Percentiles rank a stretch among this genome's conserved stretches.
These are phyloP conservation scores for Cladobotryum protrusum DNA, from an alignment of 2,329 filamentous ascomycete species.

Conservation along the genomic window DNA sequence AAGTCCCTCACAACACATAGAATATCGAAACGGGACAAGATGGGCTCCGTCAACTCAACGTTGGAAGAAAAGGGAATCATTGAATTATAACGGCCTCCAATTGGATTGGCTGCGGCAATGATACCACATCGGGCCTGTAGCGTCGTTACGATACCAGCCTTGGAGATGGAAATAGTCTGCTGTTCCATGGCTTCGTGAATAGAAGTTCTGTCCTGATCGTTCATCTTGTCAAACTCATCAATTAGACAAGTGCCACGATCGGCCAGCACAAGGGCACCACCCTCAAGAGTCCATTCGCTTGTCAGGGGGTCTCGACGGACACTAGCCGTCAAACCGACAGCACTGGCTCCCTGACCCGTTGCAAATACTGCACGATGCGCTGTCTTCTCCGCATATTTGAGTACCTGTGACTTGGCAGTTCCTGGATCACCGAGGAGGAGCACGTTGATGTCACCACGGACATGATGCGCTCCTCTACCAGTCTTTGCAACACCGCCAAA, in stretches of 20 bases:
- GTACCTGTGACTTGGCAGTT: conserved; percentile 94
- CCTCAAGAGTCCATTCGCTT: conserved; percentile 95
- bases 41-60: conserved; percentile 93
- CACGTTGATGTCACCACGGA: conserved; percentile 97
- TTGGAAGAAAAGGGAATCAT: conserved; percentile 95
- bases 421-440: conserved; percentile 93
- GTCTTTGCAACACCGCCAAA: conserved; percentile 93
- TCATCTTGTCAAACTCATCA: conserved; percentile 99
- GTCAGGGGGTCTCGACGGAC: conserved; percentile 93
- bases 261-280: conserved; percentile 88
- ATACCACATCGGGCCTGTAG: conserved; percentile 94
- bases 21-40: conserved; percentile 96
- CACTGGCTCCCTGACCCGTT: conserved; percentile 93
- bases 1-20: conserved; percentile 93
- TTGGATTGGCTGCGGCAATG: conserved; percentile 93
- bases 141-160: conserved; percentile 96
- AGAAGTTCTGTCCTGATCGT: conserved; percentile 94
- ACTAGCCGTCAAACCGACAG: conserved; percentile 94
- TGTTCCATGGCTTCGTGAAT: conserved; percentile 99
- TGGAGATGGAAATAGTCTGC: conserved; percentile 98
- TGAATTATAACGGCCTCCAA: conserved; percentile 92
- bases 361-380: conserved; percentile 96
- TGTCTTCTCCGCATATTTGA: conserved; percentile 97
- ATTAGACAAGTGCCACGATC: conserved; percentile 94
- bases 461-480: conserved; percentile 80